A percentile compares a stretch with the other conserved stretches of the same genome.
These are phyloP conservation scores for Amesomyces nigricolor DNA, from an alignment of 2,329 filamentous ascomycete genomes.

Conservation along the genomic window DNA sequence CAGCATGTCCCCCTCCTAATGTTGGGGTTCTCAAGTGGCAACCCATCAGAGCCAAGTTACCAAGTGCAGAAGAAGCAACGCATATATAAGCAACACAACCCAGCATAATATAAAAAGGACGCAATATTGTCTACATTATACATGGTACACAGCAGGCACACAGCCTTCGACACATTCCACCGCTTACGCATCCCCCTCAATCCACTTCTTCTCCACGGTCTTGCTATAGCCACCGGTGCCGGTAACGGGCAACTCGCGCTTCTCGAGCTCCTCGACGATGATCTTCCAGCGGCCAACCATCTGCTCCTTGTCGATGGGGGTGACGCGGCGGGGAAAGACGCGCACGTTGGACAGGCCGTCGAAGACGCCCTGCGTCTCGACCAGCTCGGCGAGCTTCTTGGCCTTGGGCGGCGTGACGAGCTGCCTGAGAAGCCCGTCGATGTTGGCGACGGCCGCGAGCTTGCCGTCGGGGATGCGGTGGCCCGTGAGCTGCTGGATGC, in stretches of 20 bases:
- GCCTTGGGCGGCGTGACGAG: constrained; percentile 51
- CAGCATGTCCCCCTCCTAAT: neutral
- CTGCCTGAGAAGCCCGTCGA: constrained; percentile 49
- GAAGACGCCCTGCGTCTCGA: constrained; percentile 45
- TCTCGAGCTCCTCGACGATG: constrained; percentile 32
- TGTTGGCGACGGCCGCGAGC: constrained; percentile 51
- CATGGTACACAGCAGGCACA: constrained; percentile 17
- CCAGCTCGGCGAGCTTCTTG: constrained; percentile 57
- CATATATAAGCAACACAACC: neutral
- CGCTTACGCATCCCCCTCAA: constrained; percentile 20
- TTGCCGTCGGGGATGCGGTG: constrained; percentile 66
- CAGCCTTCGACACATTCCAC: neutral
- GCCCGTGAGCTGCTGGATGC: constrained; percentile 75
- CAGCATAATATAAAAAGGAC: neutral
- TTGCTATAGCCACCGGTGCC: constrained; percentile 29
- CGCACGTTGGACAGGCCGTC: constrained; percentile 61
- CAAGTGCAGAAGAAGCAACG: no score
- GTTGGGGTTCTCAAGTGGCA: neutral
- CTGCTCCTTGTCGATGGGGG: constrained; percentile 46
- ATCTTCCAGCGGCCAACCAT: constrained; percentile 37
- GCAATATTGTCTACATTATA: constrained; percentile 23
- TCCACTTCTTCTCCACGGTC: constrained; percentile 29
- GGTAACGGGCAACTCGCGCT: constrained; percentile 31
- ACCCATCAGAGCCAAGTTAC: no score
- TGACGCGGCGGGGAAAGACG: constrained; percentile 59